Evolutionary conservation across 768 basidiomycete genomes (phyloP), one percentile per base, ranked within the genome.

Genomic region (Boletus vinaceobasis): DNA sequence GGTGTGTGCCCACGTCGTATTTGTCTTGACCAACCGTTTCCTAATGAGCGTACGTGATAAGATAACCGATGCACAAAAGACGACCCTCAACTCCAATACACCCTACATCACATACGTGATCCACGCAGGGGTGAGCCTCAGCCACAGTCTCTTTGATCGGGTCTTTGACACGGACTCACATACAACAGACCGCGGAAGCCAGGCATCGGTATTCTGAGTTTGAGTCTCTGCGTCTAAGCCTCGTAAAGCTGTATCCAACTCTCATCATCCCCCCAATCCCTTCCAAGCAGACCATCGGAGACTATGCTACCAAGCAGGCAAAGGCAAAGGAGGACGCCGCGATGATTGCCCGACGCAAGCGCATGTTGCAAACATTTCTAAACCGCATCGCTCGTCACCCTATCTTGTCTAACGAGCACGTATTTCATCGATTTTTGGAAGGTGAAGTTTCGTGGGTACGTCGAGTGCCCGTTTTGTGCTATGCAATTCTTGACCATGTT

Each of bases 211-310:
- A 99, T 72, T 98, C 96, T 3, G 94, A 98, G 70, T 99, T 99
- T 71, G 93, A 98, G 73, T 93, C 93, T 23, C 77, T 99, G 38
- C 86, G 97, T 48, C 79, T 81, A 49, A 88, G 80, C 57, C 82
- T 99, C 45, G 79, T 84, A 48, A 93, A 86, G 65, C 79, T 99
- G 43, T 97, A 99, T 69, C 97, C 97, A 0, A 97, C 95, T 9
- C 75, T 95, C 62, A 98, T 99, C 65, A 88, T 99, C 56, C 96
- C 97, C 3, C 97, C 97, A 40, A 97, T 99, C 49, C 97, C 97
- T 3, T 94, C 91, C 1, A 98, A 99, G 73, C 93, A 98, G 73
- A 88, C 89, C 1, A 78, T 99, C 37, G 85, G 92, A 8, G 97
- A 98, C 64, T 99, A 99, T 76, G 97, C 97, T 2, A 88, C 94